Conservation (phyloP, 2,329 filamentous ascomycete species). For the Blumeria graminis region DNA sequence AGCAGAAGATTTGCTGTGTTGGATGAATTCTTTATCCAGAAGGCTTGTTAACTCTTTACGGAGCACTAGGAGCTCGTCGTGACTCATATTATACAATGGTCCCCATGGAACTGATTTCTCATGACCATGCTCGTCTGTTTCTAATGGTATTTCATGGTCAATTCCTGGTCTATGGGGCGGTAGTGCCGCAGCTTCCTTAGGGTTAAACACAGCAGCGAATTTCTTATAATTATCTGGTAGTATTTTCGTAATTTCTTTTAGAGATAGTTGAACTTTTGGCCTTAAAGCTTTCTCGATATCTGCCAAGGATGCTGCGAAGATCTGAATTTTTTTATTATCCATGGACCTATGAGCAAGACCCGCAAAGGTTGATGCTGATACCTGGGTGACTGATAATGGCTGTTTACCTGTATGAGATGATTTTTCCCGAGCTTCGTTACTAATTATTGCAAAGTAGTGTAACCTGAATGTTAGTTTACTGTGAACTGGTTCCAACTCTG, state of each 20-base stretch:
- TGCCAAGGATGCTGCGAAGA: neutral
- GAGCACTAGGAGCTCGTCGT: neutral
- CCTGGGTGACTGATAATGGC: neutral
- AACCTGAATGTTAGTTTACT: neutral
- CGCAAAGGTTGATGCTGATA: neutral
- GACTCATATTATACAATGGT: neutral
- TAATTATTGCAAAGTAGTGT: neutral
- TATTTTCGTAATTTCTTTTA: neutral
- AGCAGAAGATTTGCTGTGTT: neutral
- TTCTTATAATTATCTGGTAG: neutral
- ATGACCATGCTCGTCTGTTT: neutral
- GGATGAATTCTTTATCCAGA: neutral
- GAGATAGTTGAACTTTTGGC: neutral
- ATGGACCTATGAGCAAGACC: neutral
- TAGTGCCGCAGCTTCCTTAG: neutral
- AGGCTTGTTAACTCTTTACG: neutral
- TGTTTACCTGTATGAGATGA: neutral
- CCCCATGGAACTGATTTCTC: neutral
- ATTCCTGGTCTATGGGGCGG: neutral
- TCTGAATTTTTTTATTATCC: neutral
- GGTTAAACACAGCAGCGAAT: neutral
- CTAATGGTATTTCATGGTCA: neutral
- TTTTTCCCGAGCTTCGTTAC: neutral
- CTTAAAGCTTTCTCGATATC: neutral
- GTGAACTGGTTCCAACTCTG: neutral